A percentile compares a stretch with the other conserved stretches of the same genome.
Evolutionary conservation across 2,329 filamentous ascomycete genomes (phyloP).

Genomic region (Sclerotinia glacialis): DNA sequence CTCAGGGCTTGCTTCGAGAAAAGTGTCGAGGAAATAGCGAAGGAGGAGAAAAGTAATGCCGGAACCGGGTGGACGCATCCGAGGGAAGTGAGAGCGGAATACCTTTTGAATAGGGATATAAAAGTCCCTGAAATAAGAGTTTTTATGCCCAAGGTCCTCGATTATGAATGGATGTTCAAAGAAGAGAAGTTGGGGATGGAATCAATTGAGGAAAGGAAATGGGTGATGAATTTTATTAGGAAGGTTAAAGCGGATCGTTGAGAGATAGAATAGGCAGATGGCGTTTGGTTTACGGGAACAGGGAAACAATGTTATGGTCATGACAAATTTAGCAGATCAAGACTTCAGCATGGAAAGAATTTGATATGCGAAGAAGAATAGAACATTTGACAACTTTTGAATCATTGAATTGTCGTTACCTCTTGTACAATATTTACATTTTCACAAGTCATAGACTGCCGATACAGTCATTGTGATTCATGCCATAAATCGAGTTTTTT

Average conservation of each 20-base stretch:
- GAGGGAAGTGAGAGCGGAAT: too few relatives aligned
- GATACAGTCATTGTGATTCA: not conserved
- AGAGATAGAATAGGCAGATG: not conserved
- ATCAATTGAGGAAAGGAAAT: conserved; percentile 2
- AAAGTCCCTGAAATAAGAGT: not conserved
- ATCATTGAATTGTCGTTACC: not conserved
- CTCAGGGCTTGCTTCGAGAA: not conserved
- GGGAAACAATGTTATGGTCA: not conserved
- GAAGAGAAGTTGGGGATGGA: not conserved
- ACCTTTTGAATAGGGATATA: not conserved
- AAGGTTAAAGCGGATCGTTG: not conserved
- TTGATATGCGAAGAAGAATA: not conserved
- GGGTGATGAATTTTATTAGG: not conserved
- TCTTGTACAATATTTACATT: not conserved
- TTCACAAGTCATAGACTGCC: not conserved
- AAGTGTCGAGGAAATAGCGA: not conserved
- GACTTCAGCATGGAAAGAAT: not conserved
- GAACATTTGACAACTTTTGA: not conserved
- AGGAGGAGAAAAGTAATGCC: not conserved
- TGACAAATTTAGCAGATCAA: not conserved
- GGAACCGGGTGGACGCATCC: too few relatives aligned
- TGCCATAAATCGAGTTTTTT: too few relatives aligned
- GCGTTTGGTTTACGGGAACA: not conserved
- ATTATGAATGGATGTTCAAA: not conserved
- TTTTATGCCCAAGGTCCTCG: not conserved